Evolutionary conservation across 345 rosid species (phyloP), one percentile per base, ranked within the genome.

Genomic region (Acer campestre): DNA sequence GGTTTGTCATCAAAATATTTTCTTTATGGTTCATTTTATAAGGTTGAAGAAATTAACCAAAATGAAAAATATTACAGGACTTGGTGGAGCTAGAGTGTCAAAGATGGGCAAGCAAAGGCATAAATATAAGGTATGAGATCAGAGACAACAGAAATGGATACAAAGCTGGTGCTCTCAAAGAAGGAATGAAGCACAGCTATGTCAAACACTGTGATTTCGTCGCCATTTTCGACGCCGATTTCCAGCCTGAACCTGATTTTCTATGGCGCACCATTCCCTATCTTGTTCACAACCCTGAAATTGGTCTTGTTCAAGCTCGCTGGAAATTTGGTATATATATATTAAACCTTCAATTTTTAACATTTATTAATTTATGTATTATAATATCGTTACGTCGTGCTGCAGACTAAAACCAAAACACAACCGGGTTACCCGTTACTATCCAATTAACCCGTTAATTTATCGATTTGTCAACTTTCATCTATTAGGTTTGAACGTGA

Each of bases 191-290:
- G 70, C 85, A 83, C 77, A 84, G 88, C 85, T 95, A 95, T 56
- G 98, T 88, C 4, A 91, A 89, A 2, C 83, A 74, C 9, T 94
- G 98, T 29, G 95, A 95, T 61, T 88, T 78, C 20, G 97, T 93
- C 0, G 92, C 90, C 44, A 93, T 95, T 79, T 95, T 95, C 55
- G 98, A 95, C 63, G 98, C 98, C 0, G 98, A 95, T 81, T 95
- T 92, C 82, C 95, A 92, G 49, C 95, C 98, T 0, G 94, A 94
- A 56, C 91, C 97, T 0, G 93, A 94, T 65, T 94, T 86, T 75
- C 93, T 94, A 14, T 76, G 90, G 87, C 91, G 95, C 10, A 83
- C 94, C 75, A 76, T 94, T 56, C 98, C 98, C 3, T 94, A 87
- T 68, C 89, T 94, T 2, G 80, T 79, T 5, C 86, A 90, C 40